Conservation (phyloP, 2,329 filamentous ascomycete species). For the Neurospora crassa region DNA sequence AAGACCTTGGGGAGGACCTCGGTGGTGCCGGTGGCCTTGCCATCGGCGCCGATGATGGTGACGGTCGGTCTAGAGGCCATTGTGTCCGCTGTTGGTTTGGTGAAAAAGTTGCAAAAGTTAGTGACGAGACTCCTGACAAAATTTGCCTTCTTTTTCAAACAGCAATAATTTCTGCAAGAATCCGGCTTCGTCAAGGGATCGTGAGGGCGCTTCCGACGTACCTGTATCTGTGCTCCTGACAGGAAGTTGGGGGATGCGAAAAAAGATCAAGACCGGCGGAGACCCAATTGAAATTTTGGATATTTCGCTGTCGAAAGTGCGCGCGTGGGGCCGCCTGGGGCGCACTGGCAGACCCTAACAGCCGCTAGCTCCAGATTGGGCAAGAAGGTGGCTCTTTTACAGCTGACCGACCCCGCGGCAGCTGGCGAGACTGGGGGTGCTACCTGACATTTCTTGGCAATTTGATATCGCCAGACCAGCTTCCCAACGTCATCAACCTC, state of each 20-base stretch:
- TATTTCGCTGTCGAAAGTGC: conserved; percentile 16
- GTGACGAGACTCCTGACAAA: neutral
- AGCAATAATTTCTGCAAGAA: conserved; percentile 1
- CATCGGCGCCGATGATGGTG: conserved; percentile 93
- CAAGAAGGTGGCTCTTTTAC: neutral
- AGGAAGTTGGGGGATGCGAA: conserved; percentile 16
- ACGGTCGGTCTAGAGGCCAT: conserved; percentile 98
- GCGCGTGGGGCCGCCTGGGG: conserved; percentile 15
- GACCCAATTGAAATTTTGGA: conserved; percentile 21
- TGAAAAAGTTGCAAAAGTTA: conserved; percentile 3
- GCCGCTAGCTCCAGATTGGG: conserved; percentile 12
- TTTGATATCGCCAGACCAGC: neutral
- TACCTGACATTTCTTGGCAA: neutral
- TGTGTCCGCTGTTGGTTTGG: conserved; percentile 31
- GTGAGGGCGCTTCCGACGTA: neutral
- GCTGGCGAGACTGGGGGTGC: neutral
- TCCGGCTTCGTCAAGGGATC: neutral
- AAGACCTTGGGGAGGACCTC: conserved; percentile 95
- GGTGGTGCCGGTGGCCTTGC: conserved; percentile 79
- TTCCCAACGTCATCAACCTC: neutral
- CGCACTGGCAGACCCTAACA: conserved; percentile 16
- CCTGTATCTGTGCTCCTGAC: conserved; percentile 14
- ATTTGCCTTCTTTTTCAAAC: neutral
- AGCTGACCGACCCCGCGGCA: conserved; percentile 6
- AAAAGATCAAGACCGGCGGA: conserved; percentile 14